Evolutionary conservation across 2,329 filamentous ascomycete genomes (phyloP).

Genomic region (Metarhizium brunneum): DNA sequence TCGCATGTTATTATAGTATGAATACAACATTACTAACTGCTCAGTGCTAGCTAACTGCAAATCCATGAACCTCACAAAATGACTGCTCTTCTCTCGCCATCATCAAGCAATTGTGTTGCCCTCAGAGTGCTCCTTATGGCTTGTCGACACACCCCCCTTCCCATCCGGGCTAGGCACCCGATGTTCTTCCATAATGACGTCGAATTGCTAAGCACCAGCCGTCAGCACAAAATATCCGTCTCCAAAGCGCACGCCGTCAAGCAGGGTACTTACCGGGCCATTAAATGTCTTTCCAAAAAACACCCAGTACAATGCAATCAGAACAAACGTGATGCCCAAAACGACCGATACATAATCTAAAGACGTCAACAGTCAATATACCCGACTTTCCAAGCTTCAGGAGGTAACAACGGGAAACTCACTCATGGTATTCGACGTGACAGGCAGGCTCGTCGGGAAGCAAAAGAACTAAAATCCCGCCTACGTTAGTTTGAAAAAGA

Average conservation of each 20-base stretch:
- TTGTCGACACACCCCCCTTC: too few species aligned
- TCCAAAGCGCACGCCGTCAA: too few species aligned
- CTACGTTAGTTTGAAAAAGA: background rate
- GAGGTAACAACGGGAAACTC: background rate
- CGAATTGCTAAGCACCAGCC: background rate
- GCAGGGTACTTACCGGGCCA: background rate
- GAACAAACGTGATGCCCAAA: slow-evolving; percentile 22
- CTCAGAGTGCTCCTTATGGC: too few species aligned
- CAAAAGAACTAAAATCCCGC: slow-evolving; percentile 20
- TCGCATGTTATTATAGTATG: too few species aligned
- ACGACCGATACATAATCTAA: slow-evolving; percentile 27
- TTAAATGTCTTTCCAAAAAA: background rate
- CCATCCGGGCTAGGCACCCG: too few species aligned
- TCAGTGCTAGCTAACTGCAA: too few species aligned
- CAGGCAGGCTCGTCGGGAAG: slow-evolving; percentile 15
- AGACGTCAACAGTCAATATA: background rate
- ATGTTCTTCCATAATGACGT: background rate
- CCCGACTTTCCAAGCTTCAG: background rate
- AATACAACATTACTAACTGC: too few species aligned
- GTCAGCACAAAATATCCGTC: background rate
- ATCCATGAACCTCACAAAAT: too few species aligned
- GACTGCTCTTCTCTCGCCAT: too few species aligned
- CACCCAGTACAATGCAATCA: background rate
- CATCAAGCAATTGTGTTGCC: too few species aligned
- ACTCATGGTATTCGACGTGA: slow-evolving; percentile 14